Percentiles rank a stretch among this genome's conserved stretches.
phyloP scores from a whole-genome alignment of 441 rosid genomes.

The Raphanus hybrid region DNA sequence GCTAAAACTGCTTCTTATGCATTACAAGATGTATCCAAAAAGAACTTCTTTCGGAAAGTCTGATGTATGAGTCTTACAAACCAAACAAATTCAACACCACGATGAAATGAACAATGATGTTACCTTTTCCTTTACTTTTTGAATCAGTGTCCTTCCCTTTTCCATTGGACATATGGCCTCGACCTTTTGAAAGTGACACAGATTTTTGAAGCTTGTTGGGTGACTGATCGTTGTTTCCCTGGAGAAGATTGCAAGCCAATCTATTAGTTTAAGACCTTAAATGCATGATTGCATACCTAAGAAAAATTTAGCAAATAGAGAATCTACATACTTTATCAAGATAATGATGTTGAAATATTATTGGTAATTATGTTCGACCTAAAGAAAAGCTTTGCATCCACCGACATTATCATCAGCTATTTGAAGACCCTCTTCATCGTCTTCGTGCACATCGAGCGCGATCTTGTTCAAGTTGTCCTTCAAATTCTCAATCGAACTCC shows the following conservation, averaged over 20 bases:
- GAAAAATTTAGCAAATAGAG: too few relatives aligned
- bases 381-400: too few relatives aligned
- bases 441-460: conserved; percentile 63
- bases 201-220: conserved; percentile 57
- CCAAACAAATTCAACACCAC: conserved; percentile 3
- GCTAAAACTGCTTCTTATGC: not conserved
- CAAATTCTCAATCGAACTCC: conserved; percentile 66
- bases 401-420: conserved; percentile 45
- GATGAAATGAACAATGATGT: conserved; percentile 17
- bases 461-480: conserved; percentile 78
- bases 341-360: too few relatives aligned
- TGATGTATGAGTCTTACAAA: not conserved
- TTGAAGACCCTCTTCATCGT: conserved; percentile 51
- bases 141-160: conserved; percentile 47
- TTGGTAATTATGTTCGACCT: too few relatives aligned
- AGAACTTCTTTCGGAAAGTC: not conserved
- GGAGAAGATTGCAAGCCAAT: conserved; percentile 33
- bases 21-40: not conserved
- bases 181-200: conserved; percentile 49
- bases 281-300: too few relatives aligned
- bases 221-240: conserved; percentile 71
- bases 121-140: conserved; percentile 71
- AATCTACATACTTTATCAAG: too few relatives aligned
- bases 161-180: conserved; percentile 63
- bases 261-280: not conserved